These are phyloP conservation scores for Curvularia sp. DNA, from an alignment of 2,329 filamentous ascomycete genomes.

Conservation along the genomic window DNA sequence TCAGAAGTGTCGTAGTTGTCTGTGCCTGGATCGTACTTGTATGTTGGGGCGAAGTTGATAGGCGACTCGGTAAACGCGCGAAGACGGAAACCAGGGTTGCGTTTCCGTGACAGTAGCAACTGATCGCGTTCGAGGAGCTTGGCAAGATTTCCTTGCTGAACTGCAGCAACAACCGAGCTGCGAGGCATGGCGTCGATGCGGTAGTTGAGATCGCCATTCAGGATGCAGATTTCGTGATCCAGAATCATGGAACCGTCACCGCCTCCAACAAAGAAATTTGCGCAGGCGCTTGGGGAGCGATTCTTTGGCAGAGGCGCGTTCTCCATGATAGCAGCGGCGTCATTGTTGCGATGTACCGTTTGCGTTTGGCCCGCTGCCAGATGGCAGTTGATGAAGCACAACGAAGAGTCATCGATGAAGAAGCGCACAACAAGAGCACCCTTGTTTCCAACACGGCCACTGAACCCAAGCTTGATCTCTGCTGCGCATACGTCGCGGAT, in stretches of 20 bases:
- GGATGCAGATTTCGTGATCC: conserved; percentile 95
- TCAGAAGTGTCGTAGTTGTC: conserved; percentile 94
- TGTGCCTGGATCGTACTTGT: conserved; percentile 97
- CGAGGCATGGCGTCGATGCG: conserved; percentile 97
- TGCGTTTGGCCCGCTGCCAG: conserved; percentile 91
- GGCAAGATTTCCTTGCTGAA: conserved; percentile 78
- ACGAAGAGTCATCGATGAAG: conserved; percentile 86
- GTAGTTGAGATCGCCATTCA: conserved; percentile 97
- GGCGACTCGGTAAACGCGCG: conserved; percentile 88
- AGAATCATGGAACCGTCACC: conserved; percentile 94
- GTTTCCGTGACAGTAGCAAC: conserved; percentile 83
- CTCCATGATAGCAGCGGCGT: conserved; percentile 89
- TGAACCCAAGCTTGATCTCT: conserved; percentile 95
- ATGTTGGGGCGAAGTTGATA: conserved; percentile 92
- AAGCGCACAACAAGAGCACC: conserved; percentile 93
- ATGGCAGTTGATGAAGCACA: conserved; percentile 98
- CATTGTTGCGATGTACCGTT: conserved; percentile 88
- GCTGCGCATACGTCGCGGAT: conserved; percentile 79
- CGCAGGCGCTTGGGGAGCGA: conserved; percentile 67
- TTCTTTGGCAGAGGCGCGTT: conserved; percentile 75
- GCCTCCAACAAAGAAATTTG: conserved; percentile 86
- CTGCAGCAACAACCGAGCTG: conserved; percentile 85
- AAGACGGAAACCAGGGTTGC: conserved; percentile 87
- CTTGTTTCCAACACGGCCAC: conserved; percentile 94
- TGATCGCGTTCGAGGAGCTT: conserved; percentile 95